Base-by-base conservation (phyloP, 2,329 filamentous ascomycete species). In the Colletotrichum sp. region DNA sequence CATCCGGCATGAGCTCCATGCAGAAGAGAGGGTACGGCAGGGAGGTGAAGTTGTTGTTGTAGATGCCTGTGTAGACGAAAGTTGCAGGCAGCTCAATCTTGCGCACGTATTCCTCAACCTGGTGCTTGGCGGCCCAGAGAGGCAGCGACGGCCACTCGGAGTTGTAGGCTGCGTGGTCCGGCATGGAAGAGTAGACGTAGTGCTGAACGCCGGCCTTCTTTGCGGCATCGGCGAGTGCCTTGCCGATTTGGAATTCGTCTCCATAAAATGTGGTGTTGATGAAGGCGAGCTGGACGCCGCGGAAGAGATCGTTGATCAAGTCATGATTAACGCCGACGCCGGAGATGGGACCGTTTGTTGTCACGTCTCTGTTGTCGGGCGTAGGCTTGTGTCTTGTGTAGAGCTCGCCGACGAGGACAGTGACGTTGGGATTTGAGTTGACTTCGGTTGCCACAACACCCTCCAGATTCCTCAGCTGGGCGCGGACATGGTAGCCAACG, bases 21-120 rank as follows among this genome's bases (percentile, higher is more conserved):
- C 96, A 97, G 87, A 98, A 98, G 6, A 98, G 90, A 2, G 97
- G 97, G 82, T 98, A 98, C 2, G 92, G 93, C 36, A 98, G 89
- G 63, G 95, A 97, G 34, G 96, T 98, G 86, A 98, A 99, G 84
- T 99, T 98, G 86, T 98, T 98, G 89, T 98, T 98, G 89, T 98
- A 99, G 80, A 98, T 98, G 75, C 96, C 97, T 12, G 96, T 95
- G 85, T 98, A 98, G 78, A 98, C 93, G 84, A 98, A 98, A 0
- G 96, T 98, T 1, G 96, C 93, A 0, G 95, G 95, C 13, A 98
- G 89, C 12, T 93, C 93, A 55, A 98, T 91, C 82, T 95, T 91
- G 74, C 95, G 92, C 68, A 98, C 91, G 84, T 98, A 98, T 71
- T 97, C 94, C 85, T 98, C 97, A 57, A 98, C 94, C 66, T 94